A percentile compares a stretch with the other conserved stretches of the same genome.
Evolutionary conservation across 352 stramenopile genomes (phyloP).

Genomic region (Globisporangium ultimum): DNA sequence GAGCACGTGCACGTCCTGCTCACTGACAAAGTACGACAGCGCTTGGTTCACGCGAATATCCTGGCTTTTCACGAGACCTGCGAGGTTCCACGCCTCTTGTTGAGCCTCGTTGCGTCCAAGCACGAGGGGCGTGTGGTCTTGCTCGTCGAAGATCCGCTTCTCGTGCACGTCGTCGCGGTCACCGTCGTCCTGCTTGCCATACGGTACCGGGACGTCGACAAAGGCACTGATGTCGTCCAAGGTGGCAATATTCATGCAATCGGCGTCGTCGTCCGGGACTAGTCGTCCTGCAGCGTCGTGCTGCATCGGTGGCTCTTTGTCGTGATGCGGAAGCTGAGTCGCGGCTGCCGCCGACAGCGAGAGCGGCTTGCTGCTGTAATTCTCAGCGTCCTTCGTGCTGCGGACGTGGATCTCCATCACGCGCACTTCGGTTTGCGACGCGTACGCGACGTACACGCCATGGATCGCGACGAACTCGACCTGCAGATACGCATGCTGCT

Average conservation of each 20-base stretch:
- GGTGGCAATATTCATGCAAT: constrained; percentile 39
- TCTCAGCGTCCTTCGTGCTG: constrained; percentile 33
- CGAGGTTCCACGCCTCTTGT: constrained; percentile 71
- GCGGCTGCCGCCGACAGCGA: not conserved
- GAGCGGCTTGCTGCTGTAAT: constrained; percentile 4
- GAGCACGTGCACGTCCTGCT: constrained; percentile 64
- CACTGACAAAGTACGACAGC: constrained; percentile 65
- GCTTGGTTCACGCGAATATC: constrained; percentile 82
- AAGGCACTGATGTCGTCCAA: constrained; percentile 43
- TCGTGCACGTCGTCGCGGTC: constrained; percentile 39
- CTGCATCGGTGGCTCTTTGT: not conserved
- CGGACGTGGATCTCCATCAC: constrained; percentile 81
- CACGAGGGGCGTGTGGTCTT: constrained; percentile 58
- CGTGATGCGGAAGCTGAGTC: not conserved
- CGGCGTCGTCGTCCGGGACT: constrained; percentile 36
- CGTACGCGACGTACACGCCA: constrained; percentile 70
- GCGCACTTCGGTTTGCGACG: constrained; percentile 70
- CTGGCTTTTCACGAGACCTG: constrained; percentile 63
- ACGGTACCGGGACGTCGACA: constrained; percentile 53
- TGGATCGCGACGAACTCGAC: constrained; percentile 82
- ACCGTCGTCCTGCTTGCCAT: constrained; percentile 50
- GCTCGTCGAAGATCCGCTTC: constrained; percentile 49
- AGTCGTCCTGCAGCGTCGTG: not conserved
- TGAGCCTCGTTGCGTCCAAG: constrained; percentile 68
- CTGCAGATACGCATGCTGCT: constrained; percentile 65